Evolutionary conservation across 495 filamentous ascomycete species (phyloP).

Genomic region (Pyronema omphalodes): DNA sequence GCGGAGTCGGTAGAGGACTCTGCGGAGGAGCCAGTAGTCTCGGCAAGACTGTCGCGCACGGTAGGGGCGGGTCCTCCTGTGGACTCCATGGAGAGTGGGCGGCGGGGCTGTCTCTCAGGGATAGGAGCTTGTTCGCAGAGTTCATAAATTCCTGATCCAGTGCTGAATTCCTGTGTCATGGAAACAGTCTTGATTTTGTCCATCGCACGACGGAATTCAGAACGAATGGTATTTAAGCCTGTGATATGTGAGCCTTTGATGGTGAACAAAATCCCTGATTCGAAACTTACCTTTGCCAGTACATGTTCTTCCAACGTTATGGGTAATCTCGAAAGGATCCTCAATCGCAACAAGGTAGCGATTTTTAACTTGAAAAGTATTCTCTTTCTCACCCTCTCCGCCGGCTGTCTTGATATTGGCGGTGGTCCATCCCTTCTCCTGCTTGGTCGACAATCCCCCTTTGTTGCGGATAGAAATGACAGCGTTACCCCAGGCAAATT

Average conservation of each 20-base stretch:
- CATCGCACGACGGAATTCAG: slow-evolving; percentile 62
- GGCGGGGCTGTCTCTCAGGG: slow-evolving; percentile 4
- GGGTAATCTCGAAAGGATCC: slow-evolving; percentile 66
- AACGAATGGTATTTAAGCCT: slow-evolving; percentile 48
- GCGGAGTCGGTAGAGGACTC: too few relatives aligned
- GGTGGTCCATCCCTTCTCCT: slow-evolving; percentile 57
- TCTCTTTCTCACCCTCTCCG: slow-evolving; percentile 2
- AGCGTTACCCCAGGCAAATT: slow-evolving; percentile 52
- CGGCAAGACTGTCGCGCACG: too few relatives aligned
- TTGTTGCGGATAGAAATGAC: slow-evolving; percentile 52
- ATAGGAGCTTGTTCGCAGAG: slow-evolving; percentile 22
- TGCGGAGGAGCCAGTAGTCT: too few relatives aligned
- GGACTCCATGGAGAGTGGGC: too few relatives aligned
- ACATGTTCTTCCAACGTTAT: slow-evolving; percentile 70
- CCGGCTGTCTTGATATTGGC: slow-evolving; percentile 36
- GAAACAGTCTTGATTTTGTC: slow-evolving; percentile 33
- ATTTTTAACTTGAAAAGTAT: slow-evolving; percentile 6
- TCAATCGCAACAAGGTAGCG: slow-evolving; percentile 74
- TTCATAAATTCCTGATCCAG: too few relatives aligned
- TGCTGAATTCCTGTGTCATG: too few relatives aligned
- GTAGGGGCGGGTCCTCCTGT: too few relatives aligned
- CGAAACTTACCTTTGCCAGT: slow-evolving; percentile 38
- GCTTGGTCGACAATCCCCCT: slow-evolving; percentile 49
- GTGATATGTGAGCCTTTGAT: not conserved
- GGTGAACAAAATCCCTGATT: not conserved